Evolutionary conservation across 257 asterid genomes (phyloP).

Genomic region (Solanum sejunctum): DNA sequence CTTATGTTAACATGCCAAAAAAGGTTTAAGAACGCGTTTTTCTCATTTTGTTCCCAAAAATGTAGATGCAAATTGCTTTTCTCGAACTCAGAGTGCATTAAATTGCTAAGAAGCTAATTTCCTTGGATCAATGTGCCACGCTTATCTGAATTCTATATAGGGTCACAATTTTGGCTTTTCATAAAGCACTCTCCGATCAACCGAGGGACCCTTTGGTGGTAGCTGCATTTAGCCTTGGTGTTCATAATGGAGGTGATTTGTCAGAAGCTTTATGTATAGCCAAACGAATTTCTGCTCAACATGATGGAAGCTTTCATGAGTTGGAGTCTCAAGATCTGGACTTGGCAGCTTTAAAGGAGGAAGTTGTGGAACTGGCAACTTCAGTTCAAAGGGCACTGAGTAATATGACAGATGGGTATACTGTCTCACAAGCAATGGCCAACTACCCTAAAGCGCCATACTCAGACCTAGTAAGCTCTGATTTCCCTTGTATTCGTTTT

Average conservation of each 20-base stretch:
- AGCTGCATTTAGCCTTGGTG: slow-evolving; percentile 70
- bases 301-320: slow-evolving; percentile 44
- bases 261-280: slow-evolving; percentile 59
- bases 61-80: background rate
- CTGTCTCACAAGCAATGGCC: slow-evolving; percentile 79
- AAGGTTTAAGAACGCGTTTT: background rate
- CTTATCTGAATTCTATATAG: slow-evolving; percentile 21
- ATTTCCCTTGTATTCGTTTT: background rate
- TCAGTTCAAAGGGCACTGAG: slow-evolving; percentile 41
- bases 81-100: background rate
- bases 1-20: background rate
- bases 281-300: slow-evolving; percentile 38
- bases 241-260: slow-evolving; percentile 73
- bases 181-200: slow-evolving; percentile 58
- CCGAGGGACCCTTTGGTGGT: slow-evolving; percentile 64
- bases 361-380: slow-evolving; percentile 45
- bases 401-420: slow-evolving; percentile 49
- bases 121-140: background rate
- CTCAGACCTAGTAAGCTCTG: slow-evolving; percentile 58
- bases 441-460: slow-evolving; percentile 74
- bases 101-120: background rate
- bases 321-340: slow-evolving; percentile 28
- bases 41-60: background rate
- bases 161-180: slow-evolving; percentile 82
- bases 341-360: slow-evolving; percentile 17